Conservation (phyloP, 176 grass and related monocot genomes). For the Oryza australiensis region DNA sequence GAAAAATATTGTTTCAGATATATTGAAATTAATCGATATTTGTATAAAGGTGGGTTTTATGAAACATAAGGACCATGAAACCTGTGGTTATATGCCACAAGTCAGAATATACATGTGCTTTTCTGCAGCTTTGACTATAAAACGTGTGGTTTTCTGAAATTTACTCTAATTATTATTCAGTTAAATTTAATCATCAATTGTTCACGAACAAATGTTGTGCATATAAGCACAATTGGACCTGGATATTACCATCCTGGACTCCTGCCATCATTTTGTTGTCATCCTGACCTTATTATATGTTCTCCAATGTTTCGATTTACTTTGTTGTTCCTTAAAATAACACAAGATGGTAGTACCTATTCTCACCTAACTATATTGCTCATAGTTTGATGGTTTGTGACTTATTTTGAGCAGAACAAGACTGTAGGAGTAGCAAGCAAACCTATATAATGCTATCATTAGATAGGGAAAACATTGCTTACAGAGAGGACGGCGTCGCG, state of each 20-base stretch:
- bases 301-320: not conserved
- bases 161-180: not conserved
- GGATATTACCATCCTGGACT: not conserved
- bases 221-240: not conserved
- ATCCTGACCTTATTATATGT: not conserved
- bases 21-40: no score
- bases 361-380: not conserved
- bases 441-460: not conserved
- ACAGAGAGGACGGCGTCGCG: slow-evolving; percentile 61
- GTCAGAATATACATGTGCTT: no score
- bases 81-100: no score
- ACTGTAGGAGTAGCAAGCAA: not conserved
- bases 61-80: no score
- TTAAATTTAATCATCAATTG: not conserved
- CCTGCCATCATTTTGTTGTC: not conserved
- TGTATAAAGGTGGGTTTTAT: no score
- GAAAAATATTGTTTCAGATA: no score
- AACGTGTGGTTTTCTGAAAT: no score
- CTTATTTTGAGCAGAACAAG: not conserved
- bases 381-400: not conserved
- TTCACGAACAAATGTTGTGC: not conserved
- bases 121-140: no score
- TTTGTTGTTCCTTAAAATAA: not conserved
- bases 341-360: not conserved
- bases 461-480: not conserved